Evolutionary conservation across 164 flowering plant species (phyloP).

Genomic region (Chimonanthus salicifolius): DNA sequence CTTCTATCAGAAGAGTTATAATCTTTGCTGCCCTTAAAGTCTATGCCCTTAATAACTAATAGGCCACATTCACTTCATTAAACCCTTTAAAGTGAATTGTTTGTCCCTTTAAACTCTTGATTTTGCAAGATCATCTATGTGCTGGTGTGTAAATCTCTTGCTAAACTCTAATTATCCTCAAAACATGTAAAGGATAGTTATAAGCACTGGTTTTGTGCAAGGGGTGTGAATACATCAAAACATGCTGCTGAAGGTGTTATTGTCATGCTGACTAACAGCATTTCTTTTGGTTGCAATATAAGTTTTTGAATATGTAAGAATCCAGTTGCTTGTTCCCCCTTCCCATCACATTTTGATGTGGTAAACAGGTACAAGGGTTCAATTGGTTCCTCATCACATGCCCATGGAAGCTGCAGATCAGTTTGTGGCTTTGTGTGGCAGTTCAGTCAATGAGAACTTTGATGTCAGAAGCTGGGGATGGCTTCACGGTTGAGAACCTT

Average conservation of each 20-base stretch:
- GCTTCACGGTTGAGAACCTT: too few species aligned
- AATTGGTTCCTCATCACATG: slow-evolving; percentile 77
- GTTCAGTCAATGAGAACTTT: slow-evolving; percentile 47
- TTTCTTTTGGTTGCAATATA: slow-evolving; percentile 74
- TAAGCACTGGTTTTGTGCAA: slow-evolving; percentile 75
- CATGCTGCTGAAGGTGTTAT: slow-evolving; percentile 92
- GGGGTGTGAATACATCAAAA: slow-evolving; percentile 70
- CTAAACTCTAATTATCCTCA: too few species aligned
- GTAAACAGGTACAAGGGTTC: slow-evolving; percentile 75
- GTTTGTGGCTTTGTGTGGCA: slow-evolving; percentile 36
- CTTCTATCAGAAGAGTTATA: too few species aligned
- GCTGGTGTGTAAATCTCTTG: too few species aligned
- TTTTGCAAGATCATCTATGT: too few species aligned
- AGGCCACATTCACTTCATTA: too few species aligned
- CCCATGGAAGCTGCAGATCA: slow-evolving; percentile 73
- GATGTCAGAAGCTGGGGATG: neutral
- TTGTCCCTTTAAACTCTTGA: too few species aligned
- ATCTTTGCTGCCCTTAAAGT: too few species aligned
- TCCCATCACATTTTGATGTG: too few species aligned
- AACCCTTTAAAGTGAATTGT: too few species aligned
- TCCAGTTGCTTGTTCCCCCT: too few species aligned
- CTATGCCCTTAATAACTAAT: too few species aligned
- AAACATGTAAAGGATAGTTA: slow-evolving; percentile 18
- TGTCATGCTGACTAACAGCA: slow-evolving; percentile 66
- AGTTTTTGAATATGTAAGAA: slow-evolving; percentile 13